Evolutionary conservation across 228 moss, liverwort and hornwort species (phyloP), one percentile per base, ranked within the genome.

Genomic region (Sphagnum fallax): DNA sequence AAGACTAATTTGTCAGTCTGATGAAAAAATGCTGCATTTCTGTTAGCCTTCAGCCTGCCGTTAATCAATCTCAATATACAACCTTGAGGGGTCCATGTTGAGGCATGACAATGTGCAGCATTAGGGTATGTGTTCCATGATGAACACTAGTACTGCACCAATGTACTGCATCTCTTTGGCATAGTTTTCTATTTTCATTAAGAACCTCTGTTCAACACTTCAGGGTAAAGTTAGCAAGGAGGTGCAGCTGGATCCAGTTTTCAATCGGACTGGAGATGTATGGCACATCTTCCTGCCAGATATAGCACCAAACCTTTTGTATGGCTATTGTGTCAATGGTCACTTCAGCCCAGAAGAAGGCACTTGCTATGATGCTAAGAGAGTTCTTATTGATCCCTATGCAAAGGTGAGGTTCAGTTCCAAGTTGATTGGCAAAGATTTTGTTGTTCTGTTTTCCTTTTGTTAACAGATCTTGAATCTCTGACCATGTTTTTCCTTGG

Each of bases 201-300:
- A 32, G 32, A 32, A 32, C 32, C 32, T 32, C 32, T 32, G 32
- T 32, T 32, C 32, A 32, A 32, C 32, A 32, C 70, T 65, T 64
- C 86, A 92, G 92, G 90, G 84, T 62, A 67, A 61, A 63, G 76
- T 88, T 6, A 84, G 84, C 13, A 71, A 76, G 68, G 92, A 90
- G 74, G 79, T 92, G 69, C 74, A 73, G 51, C 76, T 92, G 61
- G 71, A 90, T 72, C 88, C 90, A 50, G 71, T 77, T 53, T 79
- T 90, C 50, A 90, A 92, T 70, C 86, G 82, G 70, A 92, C 90
- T 53, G 92, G 92, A 78, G 82, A 90, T 67, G 83, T 90, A 61
- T 92, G 92, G 92, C 92, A 92, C 72, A 78, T 90, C 67, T 90
- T 90, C 71, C 76, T 92, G 67, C 92, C 90, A 62, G 76, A 81